A percentile compares a stretch with the other conserved stretches of the same genome.
Conservation (phyloP, 306 rosid genomes). For the Pyrus communis region DNA sequence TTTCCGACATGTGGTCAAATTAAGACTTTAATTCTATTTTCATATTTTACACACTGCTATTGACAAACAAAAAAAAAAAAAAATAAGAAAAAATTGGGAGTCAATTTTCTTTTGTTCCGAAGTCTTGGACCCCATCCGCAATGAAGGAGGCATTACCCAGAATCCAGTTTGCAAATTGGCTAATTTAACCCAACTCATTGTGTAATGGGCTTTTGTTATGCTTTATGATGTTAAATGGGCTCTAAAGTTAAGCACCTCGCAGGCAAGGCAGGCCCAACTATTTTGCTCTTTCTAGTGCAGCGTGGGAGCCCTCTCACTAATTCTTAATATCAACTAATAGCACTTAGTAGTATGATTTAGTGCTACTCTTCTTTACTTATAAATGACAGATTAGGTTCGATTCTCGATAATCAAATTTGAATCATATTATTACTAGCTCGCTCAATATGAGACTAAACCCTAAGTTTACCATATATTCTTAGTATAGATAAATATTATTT, state of each 20-base stretch:
- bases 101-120: too few species aligned
- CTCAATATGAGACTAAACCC: rapidly evolving
- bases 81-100: too few species aligned
- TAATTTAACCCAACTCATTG: neutral
- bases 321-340: too few species aligned
- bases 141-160: neutral
- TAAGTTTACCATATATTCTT: rapidly evolving
- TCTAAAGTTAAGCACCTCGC: neutral
- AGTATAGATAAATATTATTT: too few species aligned
- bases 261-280: neutral
- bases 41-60: too few species aligned
- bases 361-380: rapidly evolving
- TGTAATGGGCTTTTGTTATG: neutral
- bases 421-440: rapidly evolving
- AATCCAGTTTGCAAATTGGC: neutral
- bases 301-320: neutral
- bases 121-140: neutral
- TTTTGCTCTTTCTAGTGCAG: neutral
- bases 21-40: too few species aligned
- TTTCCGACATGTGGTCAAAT: too few species aligned
- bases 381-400: rapidly evolving
- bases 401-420: rapidly evolving
- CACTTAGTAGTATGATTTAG: rapidly evolving
- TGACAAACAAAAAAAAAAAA: too few species aligned
- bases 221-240: neutral